Conservation (phyloP, 2,329 filamentous ascomycete species). For the Ophiostoma tasmaniense region DNA sequence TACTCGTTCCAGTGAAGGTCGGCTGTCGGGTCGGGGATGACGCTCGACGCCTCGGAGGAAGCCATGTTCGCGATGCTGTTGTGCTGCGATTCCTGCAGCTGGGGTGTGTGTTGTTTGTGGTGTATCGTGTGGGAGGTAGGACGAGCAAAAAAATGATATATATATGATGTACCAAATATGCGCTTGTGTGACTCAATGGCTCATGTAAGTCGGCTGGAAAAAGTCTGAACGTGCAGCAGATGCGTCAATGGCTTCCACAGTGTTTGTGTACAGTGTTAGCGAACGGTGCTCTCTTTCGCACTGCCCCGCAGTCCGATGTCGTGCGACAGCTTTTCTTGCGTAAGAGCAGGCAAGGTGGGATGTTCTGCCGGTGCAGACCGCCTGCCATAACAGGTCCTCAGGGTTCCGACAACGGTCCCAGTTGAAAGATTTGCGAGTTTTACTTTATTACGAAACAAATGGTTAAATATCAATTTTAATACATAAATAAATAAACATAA, state of each 20-base stretch:
- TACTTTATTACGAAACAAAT: neutral
- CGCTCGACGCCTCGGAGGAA: constrained; percentile 5
- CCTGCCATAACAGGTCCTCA: neutral
- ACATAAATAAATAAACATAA: neutral
- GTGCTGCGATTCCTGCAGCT: neutral
- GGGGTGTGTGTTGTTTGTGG: neutral
- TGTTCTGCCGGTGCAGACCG: neutral
- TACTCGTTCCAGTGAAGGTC: constrained; percentile 20
- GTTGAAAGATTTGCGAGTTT: neutral
- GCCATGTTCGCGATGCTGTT: constrained; percentile 1
- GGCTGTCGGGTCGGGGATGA: constrained; percentile 17
- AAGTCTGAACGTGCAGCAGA: neutral
- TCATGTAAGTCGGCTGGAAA: constrained; percentile 3
- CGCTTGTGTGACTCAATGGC: neutral
- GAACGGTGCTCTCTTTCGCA: neutral
- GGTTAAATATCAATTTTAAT: neutral
- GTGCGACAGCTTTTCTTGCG: neutral
- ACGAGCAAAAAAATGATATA: neutral
- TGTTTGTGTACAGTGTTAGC: neutral
- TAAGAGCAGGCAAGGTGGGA: neutral
- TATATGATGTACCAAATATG: neutral
- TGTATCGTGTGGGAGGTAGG: neutral
- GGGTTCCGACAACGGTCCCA: neutral
- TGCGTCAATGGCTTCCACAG: constrained; percentile 6
- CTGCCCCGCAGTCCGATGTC: constrained; percentile 6